These are phyloP conservation scores for Spencermartinsiella ligniputridi DNA, from an alignment of 1,139 yeast genomes.

Conservation along the genomic window DNA sequence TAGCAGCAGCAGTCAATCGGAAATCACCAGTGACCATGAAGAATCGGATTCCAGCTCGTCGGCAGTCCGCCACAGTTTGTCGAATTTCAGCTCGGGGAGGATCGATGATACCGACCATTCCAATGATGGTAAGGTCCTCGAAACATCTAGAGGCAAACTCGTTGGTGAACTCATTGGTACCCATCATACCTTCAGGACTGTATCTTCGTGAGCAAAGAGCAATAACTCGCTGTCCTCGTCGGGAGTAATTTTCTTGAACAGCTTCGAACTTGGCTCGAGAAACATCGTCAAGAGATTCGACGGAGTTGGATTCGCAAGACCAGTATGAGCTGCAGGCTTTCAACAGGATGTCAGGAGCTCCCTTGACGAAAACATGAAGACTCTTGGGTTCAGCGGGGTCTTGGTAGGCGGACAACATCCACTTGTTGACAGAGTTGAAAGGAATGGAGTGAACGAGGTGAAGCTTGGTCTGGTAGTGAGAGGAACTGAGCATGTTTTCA, in stretches of 20 bases:
- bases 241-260: slow-evolving; percentile 40
- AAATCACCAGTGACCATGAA: slow-evolving; percentile 56
- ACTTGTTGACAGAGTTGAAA: slow-evolving; percentile 48
- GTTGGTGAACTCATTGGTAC: slow-evolving; percentile 20
- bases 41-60: slow-evolving; percentile 47
- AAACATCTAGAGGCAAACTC: slow-evolving; percentile 15
- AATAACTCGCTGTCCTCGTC: slow-evolving; percentile 45
- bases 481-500: slow-evolving; percentile 20
- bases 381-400: slow-evolving; percentile 16
- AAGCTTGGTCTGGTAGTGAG: slow-evolving; percentile 6
- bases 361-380: slow-evolving; percentile 38
- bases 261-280: slow-evolving; percentile 24
- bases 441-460: slow-evolving; percentile 26
- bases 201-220: slow-evolving; percentile 35
- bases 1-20: slow-evolving; percentile 49
- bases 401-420: slow-evolving; percentile 36
- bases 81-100: slow-evolving; percentile 47
- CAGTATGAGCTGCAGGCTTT: slow-evolving; percentile 33
- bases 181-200: slow-evolving; percentile 17
- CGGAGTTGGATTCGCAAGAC: slow-evolving; percentile 19
- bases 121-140: slow-evolving; percentile 34
- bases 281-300: slow-evolving; percentile 16
- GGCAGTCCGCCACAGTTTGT: slow-evolving; percentile 38
- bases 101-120: slow-evolving; percentile 48
- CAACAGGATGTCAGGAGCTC: slow-evolving; percentile 49